phyloP scores from a whole-genome alignment of 192 early-diverging fungal species.

The Phlyctochytrium bullatum region DNA sequence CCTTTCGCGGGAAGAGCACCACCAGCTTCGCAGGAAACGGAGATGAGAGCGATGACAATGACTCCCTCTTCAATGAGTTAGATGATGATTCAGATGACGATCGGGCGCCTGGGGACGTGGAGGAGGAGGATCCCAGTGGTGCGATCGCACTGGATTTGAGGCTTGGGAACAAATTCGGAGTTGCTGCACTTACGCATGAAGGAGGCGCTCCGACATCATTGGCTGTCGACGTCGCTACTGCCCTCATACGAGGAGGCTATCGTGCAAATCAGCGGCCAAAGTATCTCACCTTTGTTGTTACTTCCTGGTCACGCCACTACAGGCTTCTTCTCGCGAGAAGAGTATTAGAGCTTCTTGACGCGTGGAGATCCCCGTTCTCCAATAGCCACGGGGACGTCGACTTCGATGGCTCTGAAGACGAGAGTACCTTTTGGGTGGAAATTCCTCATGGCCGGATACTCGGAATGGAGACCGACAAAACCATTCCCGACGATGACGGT shows the following conservation, averaged over 20 bases:
- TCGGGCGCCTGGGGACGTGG: neutral
- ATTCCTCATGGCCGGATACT: neutral
- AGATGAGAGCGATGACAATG: neutral
- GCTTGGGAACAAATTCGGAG: neutral
- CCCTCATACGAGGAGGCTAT: neutral
- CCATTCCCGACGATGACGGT: neutral
- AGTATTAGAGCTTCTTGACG: neutral
- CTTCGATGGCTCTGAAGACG: neutral
- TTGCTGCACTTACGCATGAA: neutral
- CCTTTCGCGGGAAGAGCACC: neutral
- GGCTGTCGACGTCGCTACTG: neutral
- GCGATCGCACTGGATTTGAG: neutral
- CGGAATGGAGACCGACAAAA: neutral
- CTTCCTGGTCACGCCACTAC: neutral
- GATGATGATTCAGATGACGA: neutral
- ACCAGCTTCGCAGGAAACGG: neutral
- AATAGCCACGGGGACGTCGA: no score
- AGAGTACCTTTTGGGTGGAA: neutral
- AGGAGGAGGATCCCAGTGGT: neutral
- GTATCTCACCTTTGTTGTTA: neutral
- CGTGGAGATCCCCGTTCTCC: neutral
- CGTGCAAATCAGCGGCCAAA: neutral
- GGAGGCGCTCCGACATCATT: neutral
- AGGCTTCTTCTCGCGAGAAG: neutral
- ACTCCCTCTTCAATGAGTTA: neutral